phyloP scores from a whole-genome alignment of 2,329 filamentous ascomycete species.

The Aspergillus bombycis region DNA sequence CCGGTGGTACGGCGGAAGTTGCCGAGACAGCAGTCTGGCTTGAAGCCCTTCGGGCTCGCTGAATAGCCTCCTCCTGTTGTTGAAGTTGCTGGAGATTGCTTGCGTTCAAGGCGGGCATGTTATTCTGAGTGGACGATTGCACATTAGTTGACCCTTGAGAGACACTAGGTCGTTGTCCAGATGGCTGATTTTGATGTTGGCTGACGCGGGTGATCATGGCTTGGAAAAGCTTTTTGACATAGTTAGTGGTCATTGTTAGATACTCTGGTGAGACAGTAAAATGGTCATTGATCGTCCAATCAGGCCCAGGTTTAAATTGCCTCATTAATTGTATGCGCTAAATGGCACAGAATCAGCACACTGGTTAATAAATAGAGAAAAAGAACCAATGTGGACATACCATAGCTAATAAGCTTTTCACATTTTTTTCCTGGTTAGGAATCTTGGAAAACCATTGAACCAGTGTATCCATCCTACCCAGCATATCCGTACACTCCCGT shows the following conservation, averaged over 20 bases:
- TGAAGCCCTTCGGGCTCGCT: conserved; percentile 42
- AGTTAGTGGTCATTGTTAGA: conserved; percentile 39
- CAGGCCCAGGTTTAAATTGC: conserved; percentile 46
- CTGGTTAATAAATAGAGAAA: background rate
- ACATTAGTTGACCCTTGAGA: conserved; percentile 23
- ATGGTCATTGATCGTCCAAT: conserved; percentile 48
- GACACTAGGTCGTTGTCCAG: conserved; percentile 27
- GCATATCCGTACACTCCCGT: conserved; percentile 44
- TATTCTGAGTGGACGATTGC: conserved; percentile 28
- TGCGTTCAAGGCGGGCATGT: conserved; percentile 45
- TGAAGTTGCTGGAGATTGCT: conserved; percentile 52
- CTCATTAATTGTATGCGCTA: conserved; percentile 50
- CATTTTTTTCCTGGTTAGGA: conserved; percentile 43
- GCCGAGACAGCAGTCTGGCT: conserved; percentile 46
- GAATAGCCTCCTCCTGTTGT: conserved; percentile 49
- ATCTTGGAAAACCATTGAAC: conserved; percentile 44
- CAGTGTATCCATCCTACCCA: conserved; percentile 47
- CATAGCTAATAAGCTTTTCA: conserved; percentile 43
- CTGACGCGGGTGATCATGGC: conserved; percentile 40
- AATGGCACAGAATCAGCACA: conserved; percentile 7
- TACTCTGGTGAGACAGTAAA: conserved; percentile 48
- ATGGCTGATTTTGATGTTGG: conserved; percentile 33
- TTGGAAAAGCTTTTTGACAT: conserved; percentile 47
- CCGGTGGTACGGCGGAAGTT: conserved; percentile 54
- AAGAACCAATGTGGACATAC: conserved; percentile 25